These are phyloP conservation scores for Ambispora gerdemannii DNA, from an alignment of 192 early-diverging fungal species.

Conservation along the genomic window DNA sequence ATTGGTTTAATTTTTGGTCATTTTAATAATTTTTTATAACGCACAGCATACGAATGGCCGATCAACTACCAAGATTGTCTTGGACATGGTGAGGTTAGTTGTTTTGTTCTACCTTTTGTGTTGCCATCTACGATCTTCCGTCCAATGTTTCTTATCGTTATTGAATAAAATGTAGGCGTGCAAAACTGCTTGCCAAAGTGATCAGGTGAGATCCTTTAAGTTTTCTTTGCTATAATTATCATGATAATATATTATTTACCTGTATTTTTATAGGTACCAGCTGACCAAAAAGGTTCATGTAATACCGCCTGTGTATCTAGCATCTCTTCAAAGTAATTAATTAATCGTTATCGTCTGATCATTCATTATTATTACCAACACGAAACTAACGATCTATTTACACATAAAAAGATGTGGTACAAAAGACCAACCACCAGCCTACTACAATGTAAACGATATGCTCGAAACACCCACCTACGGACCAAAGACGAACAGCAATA, in stretches of 20 bases:
- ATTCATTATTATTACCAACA: too few relatives aligned
- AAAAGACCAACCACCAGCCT: constrained; percentile 6
- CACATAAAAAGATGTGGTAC: neutral
- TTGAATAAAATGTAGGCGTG: neutral
- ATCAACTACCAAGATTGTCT: constrained; percentile 13
- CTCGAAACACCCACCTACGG: neutral
- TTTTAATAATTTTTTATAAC: neutral
- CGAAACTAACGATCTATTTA: too few relatives aligned
- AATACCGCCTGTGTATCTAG: neutral
- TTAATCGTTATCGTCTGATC: too few relatives aligned
- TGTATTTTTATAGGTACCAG: neutral
- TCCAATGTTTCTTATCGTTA: neutral
- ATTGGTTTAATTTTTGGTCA: neutral
- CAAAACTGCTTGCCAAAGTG: neutral
- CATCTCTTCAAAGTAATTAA: neutral
- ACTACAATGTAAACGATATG: constrained; percentile 1
- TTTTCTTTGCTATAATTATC: constrained; percentile 1
- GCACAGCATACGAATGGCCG: constrained; percentile 11
- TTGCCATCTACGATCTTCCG: neutral
- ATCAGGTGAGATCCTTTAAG: neutral
- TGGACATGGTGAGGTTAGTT: constrained; percentile 8
- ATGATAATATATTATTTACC: neutral
- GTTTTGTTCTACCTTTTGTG: neutral
- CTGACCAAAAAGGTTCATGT: neutral
- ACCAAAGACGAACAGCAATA: neutral